Conservation (phyloP, 495 filamentous ascomycete species). For the Chaetomium fimeti region DNA sequence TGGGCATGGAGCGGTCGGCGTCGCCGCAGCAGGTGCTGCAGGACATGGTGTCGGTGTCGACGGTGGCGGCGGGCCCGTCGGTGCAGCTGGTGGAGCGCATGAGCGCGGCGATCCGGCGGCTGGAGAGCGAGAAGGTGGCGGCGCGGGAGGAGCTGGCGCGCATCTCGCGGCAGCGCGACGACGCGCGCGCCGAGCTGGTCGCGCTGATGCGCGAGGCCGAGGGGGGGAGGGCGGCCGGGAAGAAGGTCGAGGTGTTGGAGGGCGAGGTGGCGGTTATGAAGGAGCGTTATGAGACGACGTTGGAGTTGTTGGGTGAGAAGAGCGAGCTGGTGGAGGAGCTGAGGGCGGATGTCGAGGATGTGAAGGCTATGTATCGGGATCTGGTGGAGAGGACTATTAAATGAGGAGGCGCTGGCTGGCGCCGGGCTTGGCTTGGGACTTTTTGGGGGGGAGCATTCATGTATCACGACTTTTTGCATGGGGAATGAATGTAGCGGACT, state of each 20-base stretch:
- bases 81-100: conserved; percentile 97
- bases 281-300: conserved; percentile 77
- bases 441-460: neutral
- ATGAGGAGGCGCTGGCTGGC: conserved; percentile 18
- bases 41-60: conserved; percentile 86
- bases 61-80: conserved; percentile 82
- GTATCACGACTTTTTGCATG: neutral
- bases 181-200: conserved; percentile 87
- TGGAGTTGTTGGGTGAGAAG: conserved; percentile 97
- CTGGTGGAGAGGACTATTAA: conserved; percentile 78
- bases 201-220: conserved; percentile 82
- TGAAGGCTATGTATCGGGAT: conserved; percentile 94
- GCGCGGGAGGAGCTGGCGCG: conserved; percentile 79
- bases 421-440: neutral
- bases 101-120: conserved; percentile 83
- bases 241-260: conserved; percentile 64
- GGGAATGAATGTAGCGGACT: neutral
- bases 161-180: conserved; percentile 79
- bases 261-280: conserved; percentile 61
- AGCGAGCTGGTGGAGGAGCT: conserved; percentile 92
- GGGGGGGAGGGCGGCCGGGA: conserved; percentile 58
- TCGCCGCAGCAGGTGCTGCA: conserved; percentile 74
- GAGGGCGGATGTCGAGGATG: conserved; percentile 79
- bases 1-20: conserved; percentile 46
- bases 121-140: conserved; percentile 87